A percentile compares a stretch with the other conserved stretches of the same genome.
These are phyloP conservation scores for Calvatia gigantea DNA, from an alignment of 768 basidiomycete genomes.

Conservation along the genomic window DNA sequence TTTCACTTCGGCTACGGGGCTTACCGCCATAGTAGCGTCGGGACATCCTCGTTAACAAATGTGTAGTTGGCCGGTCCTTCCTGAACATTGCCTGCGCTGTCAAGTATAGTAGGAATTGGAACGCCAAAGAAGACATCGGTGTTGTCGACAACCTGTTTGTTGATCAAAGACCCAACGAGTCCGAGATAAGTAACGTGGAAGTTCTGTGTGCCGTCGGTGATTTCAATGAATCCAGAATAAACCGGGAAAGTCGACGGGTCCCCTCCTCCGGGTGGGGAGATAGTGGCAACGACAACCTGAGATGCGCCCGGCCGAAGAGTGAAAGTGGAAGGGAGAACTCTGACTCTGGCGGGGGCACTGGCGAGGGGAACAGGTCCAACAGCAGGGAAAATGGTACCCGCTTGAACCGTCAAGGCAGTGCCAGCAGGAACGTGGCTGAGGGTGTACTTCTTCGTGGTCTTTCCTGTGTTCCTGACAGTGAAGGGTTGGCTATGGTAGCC, in stretches of 20 bases:
- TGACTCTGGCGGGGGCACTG: constrained; percentile 38
- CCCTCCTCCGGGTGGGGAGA: constrained; percentile 40
- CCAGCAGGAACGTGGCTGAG: constrained; percentile 56
- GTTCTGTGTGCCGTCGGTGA: constrained; percentile 31
- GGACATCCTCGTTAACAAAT: constrained; percentile 36
- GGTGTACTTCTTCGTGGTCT: constrained; percentile 36
- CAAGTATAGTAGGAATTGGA: constrained; percentile 36
- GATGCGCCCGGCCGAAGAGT: constrained; percentile 39
- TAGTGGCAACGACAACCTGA: constrained; percentile 33
- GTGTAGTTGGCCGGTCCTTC: constrained; percentile 38
- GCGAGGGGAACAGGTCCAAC: constrained; percentile 47
- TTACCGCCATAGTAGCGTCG: constrained; percentile 34
- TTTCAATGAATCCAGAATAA: constrained; percentile 53
- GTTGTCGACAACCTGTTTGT: constrained; percentile 48
- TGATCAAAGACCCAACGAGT: constrained; percentile 32
- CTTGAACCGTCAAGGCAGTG: constrained; percentile 44
- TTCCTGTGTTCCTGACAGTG: constrained; percentile 46
- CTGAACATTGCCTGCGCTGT: constrained; percentile 36
- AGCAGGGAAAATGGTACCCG: constrained; percentile 32
- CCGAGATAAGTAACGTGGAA: constrained; percentile 44
- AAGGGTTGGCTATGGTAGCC: constrained; percentile 34
- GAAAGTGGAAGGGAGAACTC: constrained; percentile 38
- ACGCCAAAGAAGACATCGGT: constrained; percentile 42
- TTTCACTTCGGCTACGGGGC: not conserved
- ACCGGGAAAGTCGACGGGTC: constrained; percentile 46